These are phyloP conservation scores for Trichoderma oligosporum DNA, from an alignment of 2,329 filamentous ascomycete genomes.

Conservation along the genomic window DNA sequence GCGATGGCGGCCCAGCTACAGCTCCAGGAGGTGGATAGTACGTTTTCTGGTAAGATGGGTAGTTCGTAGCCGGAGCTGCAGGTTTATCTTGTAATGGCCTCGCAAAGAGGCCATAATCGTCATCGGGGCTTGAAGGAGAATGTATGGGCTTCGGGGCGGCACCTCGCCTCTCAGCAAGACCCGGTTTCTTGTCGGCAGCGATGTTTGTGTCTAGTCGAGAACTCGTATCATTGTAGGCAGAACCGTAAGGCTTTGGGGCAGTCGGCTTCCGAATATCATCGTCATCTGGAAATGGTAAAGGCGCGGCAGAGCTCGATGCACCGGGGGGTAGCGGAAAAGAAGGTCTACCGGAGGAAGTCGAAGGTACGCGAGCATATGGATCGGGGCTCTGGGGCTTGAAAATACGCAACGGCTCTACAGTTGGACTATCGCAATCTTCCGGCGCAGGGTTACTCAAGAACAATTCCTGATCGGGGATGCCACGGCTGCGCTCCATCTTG, in stretches of 20 bases:
- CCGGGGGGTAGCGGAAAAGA: conserved; percentile 63
- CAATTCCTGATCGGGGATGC: conserved; percentile 75
- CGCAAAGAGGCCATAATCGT: conserved; percentile 76
- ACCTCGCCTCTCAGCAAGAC: conserved; percentile 76
- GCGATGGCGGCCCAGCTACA: conserved; percentile 27
- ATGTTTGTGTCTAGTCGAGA: conserved; percentile 51
- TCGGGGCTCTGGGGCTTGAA: conserved; percentile 70
- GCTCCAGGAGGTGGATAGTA: conserved; percentile 58
- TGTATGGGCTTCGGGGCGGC: conserved; percentile 78
- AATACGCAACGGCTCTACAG: conserved; percentile 79
- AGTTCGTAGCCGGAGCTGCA: conserved; percentile 37
- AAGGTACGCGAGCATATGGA: conserved; percentile 42
- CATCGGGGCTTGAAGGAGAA: conserved; percentile 73
- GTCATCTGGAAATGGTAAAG: conserved; percentile 70
- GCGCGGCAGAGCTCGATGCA: conserved; percentile 65
- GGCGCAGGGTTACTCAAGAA: conserved; percentile 63
- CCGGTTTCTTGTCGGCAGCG: conserved; percentile 56
- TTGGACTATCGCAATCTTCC: conserved; percentile 64
- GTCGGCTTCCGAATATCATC: conserved; percentile 50
- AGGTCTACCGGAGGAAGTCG: conserved; percentile 47
- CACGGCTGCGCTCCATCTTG: conserved; percentile 54
- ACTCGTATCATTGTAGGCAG: conserved; percentile 47
- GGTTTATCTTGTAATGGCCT: conserved; percentile 50
- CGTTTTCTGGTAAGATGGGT: conserved; percentile 51
- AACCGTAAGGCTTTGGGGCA: conserved; percentile 43